These are phyloP conservation scores for Laburnicola sp. DNA, from an alignment of 2,329 filamentous ascomycete genomes.

Conservation along the genomic window DNA sequence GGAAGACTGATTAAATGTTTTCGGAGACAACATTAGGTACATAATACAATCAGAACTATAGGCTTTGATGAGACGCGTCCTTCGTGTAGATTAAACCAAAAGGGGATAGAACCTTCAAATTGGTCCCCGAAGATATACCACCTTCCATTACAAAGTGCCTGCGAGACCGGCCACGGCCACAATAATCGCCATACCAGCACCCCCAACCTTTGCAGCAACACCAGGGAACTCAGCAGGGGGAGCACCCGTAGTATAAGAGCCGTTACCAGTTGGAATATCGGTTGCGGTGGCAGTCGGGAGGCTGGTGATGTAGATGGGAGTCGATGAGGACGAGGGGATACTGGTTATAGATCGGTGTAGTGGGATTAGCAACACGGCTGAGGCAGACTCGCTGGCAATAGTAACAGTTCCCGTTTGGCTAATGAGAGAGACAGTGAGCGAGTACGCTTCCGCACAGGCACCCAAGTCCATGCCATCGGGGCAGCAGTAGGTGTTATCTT, in stretches of 20 bases:
- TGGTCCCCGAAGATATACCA: too few relatives aligned
- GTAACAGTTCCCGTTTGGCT: constrained; percentile 45
- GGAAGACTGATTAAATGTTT: too few relatives aligned
- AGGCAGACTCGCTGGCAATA: background rate
- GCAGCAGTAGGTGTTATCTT: constrained; percentile 62
- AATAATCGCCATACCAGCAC: constrained; percentile 22
- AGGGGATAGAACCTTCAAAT: too few relatives aligned
- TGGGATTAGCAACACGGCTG: background rate
- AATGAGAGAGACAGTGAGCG: constrained; percentile 54
- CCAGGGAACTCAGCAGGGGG: constrained; percentile 21
- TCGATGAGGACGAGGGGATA: background rate
- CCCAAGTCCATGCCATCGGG: constrained; percentile 58
- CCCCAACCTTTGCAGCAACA: constrained; percentile 16
- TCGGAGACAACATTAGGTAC: too few relatives aligned
- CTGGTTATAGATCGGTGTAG: constrained; percentile 15
- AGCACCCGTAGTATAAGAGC: constrained; percentile 15
- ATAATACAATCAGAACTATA: too few relatives aligned
- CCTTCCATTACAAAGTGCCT: constrained; percentile 1
- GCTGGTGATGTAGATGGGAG: background rate
- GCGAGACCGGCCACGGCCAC: constrained; percentile 21
- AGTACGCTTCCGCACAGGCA: constrained; percentile 58
- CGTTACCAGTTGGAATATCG: constrained; percentile 11
- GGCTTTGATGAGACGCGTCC: too few relatives aligned
- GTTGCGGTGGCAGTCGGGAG: constrained; percentile 4
- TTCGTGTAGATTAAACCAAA: too few relatives aligned